phyloP scores from a whole-genome alignment of 1,139 yeast species.

The Scheffersomyces cryptocercus region DNA sequence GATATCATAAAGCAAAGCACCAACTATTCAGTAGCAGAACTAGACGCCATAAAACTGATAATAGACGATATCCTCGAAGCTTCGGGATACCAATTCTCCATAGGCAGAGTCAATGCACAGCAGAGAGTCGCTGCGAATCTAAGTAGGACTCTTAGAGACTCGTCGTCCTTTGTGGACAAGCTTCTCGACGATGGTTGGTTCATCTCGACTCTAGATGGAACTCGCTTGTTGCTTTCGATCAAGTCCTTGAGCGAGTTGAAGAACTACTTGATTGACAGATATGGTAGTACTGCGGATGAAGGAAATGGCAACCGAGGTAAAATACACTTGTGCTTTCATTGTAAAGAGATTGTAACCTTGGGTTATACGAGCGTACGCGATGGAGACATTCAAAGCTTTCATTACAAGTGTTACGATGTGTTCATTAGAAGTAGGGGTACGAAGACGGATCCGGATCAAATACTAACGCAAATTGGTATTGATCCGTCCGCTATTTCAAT shows the following conservation, averaged over 20 bases:
- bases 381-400: slow-evolving; percentile 38
- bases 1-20: slow-evolving; percentile 44
- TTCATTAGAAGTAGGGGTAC: slow-evolving; percentile 16
- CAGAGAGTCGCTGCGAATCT: slow-evolving; percentile 24
- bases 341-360: slow-evolving; percentile 56
- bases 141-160: slow-evolving; percentile 31
- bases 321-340: slow-evolving; percentile 50
- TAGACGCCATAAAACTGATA: slow-evolving; percentile 47
- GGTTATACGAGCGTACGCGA: slow-evolving; percentile 44
- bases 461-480: too few species aligned
- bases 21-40: slow-evolving; percentile 45
- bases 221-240: slow-evolving; percentile 38
- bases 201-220: slow-evolving; percentile 21
- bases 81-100: slow-evolving; percentile 24
- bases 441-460: neutral
- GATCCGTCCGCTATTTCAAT: too few species aligned
- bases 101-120: slow-evolving; percentile 31
- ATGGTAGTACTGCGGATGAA: slow-evolving; percentile 29
- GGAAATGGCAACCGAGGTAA: slow-evolving; percentile 33
- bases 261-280: slow-evolving; percentile 43
- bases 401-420: slow-evolving; percentile 49
- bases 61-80: slow-evolving; percentile 46
- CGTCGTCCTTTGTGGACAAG: slow-evolving; percentile 34
- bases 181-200: slow-evolving; percentile 60
- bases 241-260: slow-evolving; percentile 51